A percentile compares a stretch with the other conserved stretches of the same genome.
phyloP scores from a whole-genome alignment of 306 rosid species.

The Vigna unguiculata region DNA sequence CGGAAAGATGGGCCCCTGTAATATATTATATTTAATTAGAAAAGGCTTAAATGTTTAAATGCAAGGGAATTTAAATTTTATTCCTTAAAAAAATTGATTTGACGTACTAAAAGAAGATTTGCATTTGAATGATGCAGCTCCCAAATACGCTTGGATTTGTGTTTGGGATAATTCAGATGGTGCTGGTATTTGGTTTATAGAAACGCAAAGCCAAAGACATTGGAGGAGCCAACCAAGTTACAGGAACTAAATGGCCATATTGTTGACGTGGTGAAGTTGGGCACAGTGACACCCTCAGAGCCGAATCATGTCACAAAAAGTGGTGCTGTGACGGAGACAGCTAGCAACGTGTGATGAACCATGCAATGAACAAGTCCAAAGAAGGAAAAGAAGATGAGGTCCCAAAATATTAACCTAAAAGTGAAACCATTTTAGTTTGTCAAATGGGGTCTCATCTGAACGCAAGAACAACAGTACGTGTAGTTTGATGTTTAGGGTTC shows the following conservation, averaged over 20 bases:
- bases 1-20: slow-evolving; percentile 17
- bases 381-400: neutral
- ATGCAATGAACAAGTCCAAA: neutral
- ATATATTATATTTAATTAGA: neutral
- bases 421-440: neutral
- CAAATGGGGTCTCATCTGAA: slow-evolving; percentile 13
- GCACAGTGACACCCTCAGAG: slow-evolving; percentile 49
- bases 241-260: slow-evolving; percentile 70
- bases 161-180: slow-evolving; percentile 87
- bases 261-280: slow-evolving; percentile 63
- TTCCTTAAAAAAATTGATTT: neutral
- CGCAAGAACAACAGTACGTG: neutral
- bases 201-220: slow-evolving; percentile 45
- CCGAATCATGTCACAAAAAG: slow-evolving; percentile 29
- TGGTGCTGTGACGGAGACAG: slow-evolving; percentile 3
- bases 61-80: neutral
- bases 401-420: slow-evolving; percentile 1
- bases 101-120: neutral
- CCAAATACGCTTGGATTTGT: slow-evolving; percentile 86
- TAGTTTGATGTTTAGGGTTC: slow-evolving; percentile 6
- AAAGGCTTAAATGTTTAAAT: neutral
- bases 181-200: slow-evolving; percentile 66
- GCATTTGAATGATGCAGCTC: slow-evolving; percentile 56
- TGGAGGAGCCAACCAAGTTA: slow-evolving; percentile 55
- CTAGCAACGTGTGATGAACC: slow-evolving; percentile 25